Conservation (phyloP, 208 protist genomes). For the Trypanosomatidae sp. region DNA sequence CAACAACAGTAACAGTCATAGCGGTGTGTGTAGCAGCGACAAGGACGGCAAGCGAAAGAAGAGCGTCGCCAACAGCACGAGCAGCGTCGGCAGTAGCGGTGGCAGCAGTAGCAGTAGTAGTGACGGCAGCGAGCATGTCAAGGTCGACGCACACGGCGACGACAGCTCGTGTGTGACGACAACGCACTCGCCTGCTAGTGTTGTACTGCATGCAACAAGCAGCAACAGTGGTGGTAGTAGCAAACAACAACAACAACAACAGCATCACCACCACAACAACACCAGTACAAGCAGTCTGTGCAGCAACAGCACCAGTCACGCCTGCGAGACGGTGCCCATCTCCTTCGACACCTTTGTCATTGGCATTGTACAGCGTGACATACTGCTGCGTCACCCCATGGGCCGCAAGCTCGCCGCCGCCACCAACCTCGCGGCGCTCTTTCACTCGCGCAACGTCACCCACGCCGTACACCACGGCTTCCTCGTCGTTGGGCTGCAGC, state of each 20-base stretch:
- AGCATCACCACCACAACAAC: background rate
- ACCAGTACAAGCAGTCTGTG: background rate
- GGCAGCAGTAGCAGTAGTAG: constrained; percentile 1
- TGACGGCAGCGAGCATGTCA: too few species aligned
- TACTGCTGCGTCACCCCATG: constrained; percentile 72
- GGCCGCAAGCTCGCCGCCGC: constrained; percentile 61
- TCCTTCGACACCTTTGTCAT: constrained; percentile 80
- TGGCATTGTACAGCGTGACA: constrained; percentile 63
- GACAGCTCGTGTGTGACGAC: too few species aligned
- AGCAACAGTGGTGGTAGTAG: background rate
- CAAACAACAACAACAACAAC: background rate
- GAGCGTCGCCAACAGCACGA: background rate
- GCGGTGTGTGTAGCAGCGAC: too few species aligned
- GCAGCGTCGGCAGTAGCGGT: background rate
- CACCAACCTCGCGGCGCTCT: constrained; percentile 64
- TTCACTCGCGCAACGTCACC: constrained; percentile 57
- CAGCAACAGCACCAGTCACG: background rate
- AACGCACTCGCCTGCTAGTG: too few species aligned
- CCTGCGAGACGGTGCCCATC: constrained; percentile 13
- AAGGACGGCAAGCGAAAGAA: too few species aligned
- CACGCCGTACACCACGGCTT: constrained; percentile 76
- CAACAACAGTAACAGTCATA: too few species aligned
- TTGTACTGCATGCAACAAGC: too few species aligned
- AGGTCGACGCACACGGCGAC: too few species aligned
- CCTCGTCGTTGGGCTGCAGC: constrained; percentile 52